Conservation (phyloP, 2,329 filamentous ascomycete species). For the Pseudogymnoascus pannorum region DNA sequence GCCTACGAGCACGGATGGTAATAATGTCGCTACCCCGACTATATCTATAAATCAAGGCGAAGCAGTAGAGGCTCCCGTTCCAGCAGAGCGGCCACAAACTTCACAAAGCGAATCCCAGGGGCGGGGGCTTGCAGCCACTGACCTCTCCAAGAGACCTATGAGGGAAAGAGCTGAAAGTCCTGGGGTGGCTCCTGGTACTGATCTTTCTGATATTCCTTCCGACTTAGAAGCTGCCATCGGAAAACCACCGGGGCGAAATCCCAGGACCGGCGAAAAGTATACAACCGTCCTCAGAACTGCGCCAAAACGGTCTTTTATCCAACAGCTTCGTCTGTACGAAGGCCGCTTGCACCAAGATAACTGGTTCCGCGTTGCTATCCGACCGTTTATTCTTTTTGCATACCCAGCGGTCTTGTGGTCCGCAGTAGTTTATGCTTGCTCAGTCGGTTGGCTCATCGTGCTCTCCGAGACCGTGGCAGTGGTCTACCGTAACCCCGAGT, state of each 20-base stretch:
- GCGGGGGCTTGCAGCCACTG: not conserved
- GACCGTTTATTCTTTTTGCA: slow-evolving; percentile 78
- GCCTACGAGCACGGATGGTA: not conserved
- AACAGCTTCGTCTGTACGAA: slow-evolving; percentile 70
- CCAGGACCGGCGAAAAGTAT: not conserved
- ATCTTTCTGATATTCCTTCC: not conserved
- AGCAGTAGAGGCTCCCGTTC: not conserved
- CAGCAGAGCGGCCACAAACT: not conserved
- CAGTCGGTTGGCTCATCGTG: slow-evolving; percentile 92
- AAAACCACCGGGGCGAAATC: not conserved
- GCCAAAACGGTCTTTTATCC: slow-evolving; percentile 62
- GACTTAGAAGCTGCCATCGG: not conserved
- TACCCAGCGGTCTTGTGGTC: slow-evolving; percentile 92
- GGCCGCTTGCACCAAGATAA: slow-evolving; percentile 70
- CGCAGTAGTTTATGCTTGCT: slow-evolving; percentile 73
- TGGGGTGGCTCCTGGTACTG: not conserved
- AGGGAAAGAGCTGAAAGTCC: not conserved
- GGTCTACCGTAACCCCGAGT: slow-evolving; percentile 62
- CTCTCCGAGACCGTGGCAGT: slow-evolving; percentile 79
- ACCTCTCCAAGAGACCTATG: not conserved
- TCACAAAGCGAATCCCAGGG: not conserved
- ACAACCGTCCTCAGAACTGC: slow-evolving; percentile 61
- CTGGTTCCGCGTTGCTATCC: slow-evolving; percentile 69
- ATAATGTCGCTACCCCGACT: not conserved
- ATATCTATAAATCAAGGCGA: not conserved